These are phyloP conservation scores for Dactylellina sp. DNA, from an alignment of 2,329 filamentous ascomycete genomes.

Conservation along the genomic window DNA sequence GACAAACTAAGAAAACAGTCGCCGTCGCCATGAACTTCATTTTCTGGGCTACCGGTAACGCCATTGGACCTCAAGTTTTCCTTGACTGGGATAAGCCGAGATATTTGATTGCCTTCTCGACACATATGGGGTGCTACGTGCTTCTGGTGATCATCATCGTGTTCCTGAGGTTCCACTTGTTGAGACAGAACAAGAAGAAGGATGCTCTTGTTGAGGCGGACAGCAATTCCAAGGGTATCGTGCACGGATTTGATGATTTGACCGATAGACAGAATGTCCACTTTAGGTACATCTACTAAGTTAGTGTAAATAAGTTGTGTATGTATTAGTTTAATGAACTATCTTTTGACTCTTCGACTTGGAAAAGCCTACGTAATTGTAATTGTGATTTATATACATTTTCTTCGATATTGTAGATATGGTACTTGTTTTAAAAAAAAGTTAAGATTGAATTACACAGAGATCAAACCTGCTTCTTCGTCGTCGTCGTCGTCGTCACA, in stretches of 20 bases:
- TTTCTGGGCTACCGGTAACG: constrained; percentile 76
- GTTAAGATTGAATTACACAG: too few species aligned
- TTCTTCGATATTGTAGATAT: too few species aligned
- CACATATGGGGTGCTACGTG: constrained; percentile 76
- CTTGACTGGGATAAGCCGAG: constrained; percentile 71
- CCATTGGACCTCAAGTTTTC: constrained; percentile 75
- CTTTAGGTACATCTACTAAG: constrained; percentile 71
- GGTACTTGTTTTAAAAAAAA: too few species aligned
- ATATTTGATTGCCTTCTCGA: constrained; percentile 77
- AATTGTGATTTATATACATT: too few species aligned
- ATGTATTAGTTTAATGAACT: constrained; percentile 15
- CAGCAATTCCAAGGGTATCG: constrained; percentile 64
- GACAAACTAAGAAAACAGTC: constrained; percentile 78
- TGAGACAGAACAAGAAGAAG: constrained; percentile 68
- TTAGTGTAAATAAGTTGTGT: constrained; percentile 10
- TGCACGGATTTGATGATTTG: constrained; percentile 73
- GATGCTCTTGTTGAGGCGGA: constrained; percentile 68
- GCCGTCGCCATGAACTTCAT: constrained; percentile 78
- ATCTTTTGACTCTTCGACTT: not conserved
- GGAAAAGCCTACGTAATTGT: too few species aligned
- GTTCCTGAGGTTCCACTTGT: constrained; percentile 71
- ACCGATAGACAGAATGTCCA: constrained; percentile 72
- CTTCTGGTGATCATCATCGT: constrained; percentile 71
- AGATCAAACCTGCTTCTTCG: too few species aligned
- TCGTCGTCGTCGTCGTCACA: too few species aligned